phyloP scores from a whole-genome alignment of 306 rosid species.

The Sindora glabra region DNA sequence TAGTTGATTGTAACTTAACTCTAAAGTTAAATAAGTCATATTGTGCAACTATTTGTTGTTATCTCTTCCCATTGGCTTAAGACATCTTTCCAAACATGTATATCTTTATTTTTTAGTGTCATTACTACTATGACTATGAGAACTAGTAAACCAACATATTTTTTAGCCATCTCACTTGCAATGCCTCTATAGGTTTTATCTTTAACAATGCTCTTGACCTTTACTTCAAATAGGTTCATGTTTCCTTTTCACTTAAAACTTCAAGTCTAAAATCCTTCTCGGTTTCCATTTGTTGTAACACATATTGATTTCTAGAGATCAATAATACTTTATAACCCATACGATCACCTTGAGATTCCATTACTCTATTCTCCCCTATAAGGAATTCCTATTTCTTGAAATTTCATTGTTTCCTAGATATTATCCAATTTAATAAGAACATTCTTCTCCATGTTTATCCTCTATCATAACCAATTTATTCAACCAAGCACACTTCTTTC shows the following conservation, averaged over 20 bases:
- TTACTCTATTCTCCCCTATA: not conserved
- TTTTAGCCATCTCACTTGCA: not conserved
- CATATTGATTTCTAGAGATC: not conserved
- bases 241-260: not conserved
- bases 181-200: not conserved
- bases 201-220: not conserved
- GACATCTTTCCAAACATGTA: not conserved
- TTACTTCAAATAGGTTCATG: not conserved
- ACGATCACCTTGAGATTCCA: not conserved
- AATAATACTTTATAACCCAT: slow-evolving; percentile 1
- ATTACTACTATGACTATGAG: not conserved
- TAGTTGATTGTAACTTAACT: not conserved
- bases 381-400: not conserved
- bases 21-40: not conserved
- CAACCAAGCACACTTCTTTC: not conserved
- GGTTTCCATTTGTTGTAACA: not conserved
- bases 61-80: not conserved
- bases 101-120: not conserved
- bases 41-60: not conserved
- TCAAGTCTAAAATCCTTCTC: not conserved
- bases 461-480: not conserved
- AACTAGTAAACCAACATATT: not conserved
- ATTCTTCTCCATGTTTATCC: not conserved
- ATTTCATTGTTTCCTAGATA: not conserved
- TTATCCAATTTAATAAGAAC: slow-evolving; percentile 2